These are phyloP conservation scores for Cardamine resedifolia DNA, from an alignment of 345 rosid species.

Conservation along the genomic window DNA sequence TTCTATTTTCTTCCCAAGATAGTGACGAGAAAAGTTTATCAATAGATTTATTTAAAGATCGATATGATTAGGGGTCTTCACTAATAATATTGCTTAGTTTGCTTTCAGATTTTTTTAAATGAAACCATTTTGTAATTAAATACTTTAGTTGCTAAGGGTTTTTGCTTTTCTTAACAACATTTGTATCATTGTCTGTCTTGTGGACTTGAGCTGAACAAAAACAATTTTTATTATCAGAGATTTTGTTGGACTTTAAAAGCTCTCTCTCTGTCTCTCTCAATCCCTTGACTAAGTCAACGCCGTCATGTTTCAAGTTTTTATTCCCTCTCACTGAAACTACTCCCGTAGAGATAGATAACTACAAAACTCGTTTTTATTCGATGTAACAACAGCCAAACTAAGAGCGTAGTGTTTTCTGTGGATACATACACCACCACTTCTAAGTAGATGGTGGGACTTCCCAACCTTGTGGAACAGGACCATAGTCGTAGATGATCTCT, in stretches of 20 bases:
- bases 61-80: not conserved
- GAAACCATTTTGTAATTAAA: too few relatives aligned
- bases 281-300: conserved; percentile 13
- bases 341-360: conserved; percentile 18
- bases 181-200: not conserved
- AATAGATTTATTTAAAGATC: not conserved
- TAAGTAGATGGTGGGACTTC: conserved; percentile 77
- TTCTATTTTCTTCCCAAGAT: not conserved
- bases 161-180: not conserved
- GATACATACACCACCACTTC: not conserved
- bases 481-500: conserved; percentile 84
- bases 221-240: not conserved
- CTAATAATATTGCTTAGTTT: too few relatives aligned
- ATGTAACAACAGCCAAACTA: conserved; percentile 17
- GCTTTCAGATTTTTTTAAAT: too few relatives aligned
- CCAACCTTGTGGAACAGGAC: conserved; percentile 80
- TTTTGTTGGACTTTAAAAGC: not conserved
- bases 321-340: conserved; percentile 25
- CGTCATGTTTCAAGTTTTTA: conserved; percentile 16
- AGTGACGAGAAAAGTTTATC: not conserved
- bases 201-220: not conserved
- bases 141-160: not conserved
- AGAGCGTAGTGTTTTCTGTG: not conserved
- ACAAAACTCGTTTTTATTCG: conserved; percentile 24
- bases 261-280: not conserved